Conservation (phyloP, 169 alveolate genomes). For the Eimeria tenella region DNA sequence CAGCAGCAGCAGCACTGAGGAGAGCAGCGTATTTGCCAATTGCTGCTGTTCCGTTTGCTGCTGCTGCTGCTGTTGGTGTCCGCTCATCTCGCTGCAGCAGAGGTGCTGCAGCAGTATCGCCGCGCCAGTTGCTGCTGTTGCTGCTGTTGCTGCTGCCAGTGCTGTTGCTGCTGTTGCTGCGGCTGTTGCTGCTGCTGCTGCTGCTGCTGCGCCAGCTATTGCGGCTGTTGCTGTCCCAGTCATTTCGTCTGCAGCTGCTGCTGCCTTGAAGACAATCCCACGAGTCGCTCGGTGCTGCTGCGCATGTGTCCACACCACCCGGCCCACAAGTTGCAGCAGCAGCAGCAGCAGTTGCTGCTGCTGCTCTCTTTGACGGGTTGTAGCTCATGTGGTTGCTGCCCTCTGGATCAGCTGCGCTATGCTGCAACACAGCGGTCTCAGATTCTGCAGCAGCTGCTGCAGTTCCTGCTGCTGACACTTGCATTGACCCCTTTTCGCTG, state of each 20-base stretch:
- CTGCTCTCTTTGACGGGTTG: neutral
- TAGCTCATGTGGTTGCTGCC: neutral
- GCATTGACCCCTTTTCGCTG: conserved; percentile 24
- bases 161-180: conserved; percentile 29
- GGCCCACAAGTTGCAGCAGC: neutral
- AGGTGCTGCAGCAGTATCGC: conserved; percentile 8
- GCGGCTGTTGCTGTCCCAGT: conserved; percentile 7
- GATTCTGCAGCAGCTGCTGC: conserved; percentile 10
- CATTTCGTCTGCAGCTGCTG: neutral
- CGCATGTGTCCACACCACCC: neutral
- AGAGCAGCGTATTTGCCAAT: conserved; percentile 23
- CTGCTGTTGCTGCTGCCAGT: conserved; percentile 22
- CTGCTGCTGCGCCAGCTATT: conserved; percentile 9
- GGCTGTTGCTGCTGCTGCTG: conserved; percentile 35
- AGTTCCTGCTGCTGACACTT: neutral
- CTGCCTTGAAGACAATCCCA: conserved; percentile 11
- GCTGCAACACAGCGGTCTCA: neutral
- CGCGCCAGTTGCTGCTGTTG: conserved; percentile 6
- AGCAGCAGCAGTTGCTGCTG: neutral
- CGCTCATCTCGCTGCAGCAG: neutral
- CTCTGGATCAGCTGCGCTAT: conserved; percentile 1
- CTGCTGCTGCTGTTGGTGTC: conserved; percentile 16
- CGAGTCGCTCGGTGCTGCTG: conserved; percentile 29
- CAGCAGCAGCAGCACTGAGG: neutral
- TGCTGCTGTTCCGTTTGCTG: conserved; percentile 8